Evolutionary conservation across 2,329 filamentous ascomycete species (phyloP), one percentile per base, ranked within the genome.

Genomic region (Fusarium sp.): DNA sequence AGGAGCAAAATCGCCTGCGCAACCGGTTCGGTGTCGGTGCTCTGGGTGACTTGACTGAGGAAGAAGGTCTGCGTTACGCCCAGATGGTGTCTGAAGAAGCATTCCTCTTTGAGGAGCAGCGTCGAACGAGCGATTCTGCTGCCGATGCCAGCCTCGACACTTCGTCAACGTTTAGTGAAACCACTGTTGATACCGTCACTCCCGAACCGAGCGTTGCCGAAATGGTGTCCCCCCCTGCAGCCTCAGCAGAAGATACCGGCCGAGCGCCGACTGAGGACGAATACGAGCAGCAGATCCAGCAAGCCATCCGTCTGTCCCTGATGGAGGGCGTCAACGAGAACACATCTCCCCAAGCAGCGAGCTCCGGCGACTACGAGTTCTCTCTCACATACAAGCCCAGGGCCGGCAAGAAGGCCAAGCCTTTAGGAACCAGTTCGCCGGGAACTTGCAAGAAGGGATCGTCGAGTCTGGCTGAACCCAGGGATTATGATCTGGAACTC

Each of bases 21-120:
- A 88, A 86, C 27, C 87, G 94, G 32, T 99, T 97, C 70, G 95
- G 95, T 6, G 86, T 95, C 3, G 92, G 93, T 31, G 74, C 75
- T 0, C 77, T 97, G 2, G 84, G 80, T 4, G 86, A 87, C 25
- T 72, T 90, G 58, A 88, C 81, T 2, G 87, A 90, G 63, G 86
- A 89, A 66, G 87, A 90, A 68, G 84, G 86, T 15, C 61, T 90
- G 17, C 80, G 78, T 31, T 90, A 89, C 65, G 87, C 86, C 0
- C 84, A 87, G 70, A 85, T 90, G 79, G 78, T 90, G 7, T 89
- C 87, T 1, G 80, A 86, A 59, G 87, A 90, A 70, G 75, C 83
- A 1, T 86, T 83, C 54, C 72, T 79, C 33, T 67, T 76, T n/a
- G 85, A 88, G 25, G 82, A 87, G 72, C 80, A 83, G 66, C 81